Conservation (phyloP, 139 green algal species). For the Coelastrella sp. region DNA sequence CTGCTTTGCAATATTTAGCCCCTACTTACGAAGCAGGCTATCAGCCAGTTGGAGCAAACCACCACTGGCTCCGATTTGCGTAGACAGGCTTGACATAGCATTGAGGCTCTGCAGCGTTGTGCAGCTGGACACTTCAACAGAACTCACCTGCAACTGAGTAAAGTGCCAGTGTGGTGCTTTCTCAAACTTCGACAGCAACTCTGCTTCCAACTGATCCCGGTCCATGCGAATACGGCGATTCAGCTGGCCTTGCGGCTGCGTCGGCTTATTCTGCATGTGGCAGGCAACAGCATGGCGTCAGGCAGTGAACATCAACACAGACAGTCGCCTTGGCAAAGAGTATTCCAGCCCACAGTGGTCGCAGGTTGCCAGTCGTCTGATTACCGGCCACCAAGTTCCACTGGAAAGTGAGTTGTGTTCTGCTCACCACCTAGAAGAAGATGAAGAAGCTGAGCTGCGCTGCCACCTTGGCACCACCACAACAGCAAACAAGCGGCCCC, state of each 20-base stretch:
- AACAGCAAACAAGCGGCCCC: too few species aligned
- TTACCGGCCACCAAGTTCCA: too few species aligned
- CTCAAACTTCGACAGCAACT: constrained; percentile 73
- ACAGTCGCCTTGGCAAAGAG: not conserved
- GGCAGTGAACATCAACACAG: not conserved
- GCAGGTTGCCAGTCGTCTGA: too few species aligned
- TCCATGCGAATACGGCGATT: constrained; percentile 53
- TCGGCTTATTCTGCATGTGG: not conserved
- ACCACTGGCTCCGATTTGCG: too few species aligned
- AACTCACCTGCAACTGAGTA: constrained; percentile 60
- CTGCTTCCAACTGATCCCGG: constrained; percentile 56
- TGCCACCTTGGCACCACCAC: not conserved
- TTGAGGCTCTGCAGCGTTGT: too few species aligned
- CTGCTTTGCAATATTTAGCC: too few species aligned
- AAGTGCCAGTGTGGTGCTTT: constrained; percentile 69
- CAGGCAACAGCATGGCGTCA: not conserved
- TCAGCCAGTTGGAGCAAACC: too few species aligned
- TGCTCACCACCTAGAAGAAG: not conserved
- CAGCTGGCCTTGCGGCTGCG: not conserved
- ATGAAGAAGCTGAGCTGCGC: not conserved
- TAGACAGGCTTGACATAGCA: too few species aligned
- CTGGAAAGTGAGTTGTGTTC: too few species aligned
- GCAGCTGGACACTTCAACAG: not conserved
- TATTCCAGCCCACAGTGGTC: too few species aligned
- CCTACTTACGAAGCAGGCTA: too few species aligned